Percentiles rank a stretch among this genome's conserved stretches.
phyloP scores from a whole-genome alignment of 352 stramenopile genomes.

The Globisporangium cylindrosporum region DNA sequence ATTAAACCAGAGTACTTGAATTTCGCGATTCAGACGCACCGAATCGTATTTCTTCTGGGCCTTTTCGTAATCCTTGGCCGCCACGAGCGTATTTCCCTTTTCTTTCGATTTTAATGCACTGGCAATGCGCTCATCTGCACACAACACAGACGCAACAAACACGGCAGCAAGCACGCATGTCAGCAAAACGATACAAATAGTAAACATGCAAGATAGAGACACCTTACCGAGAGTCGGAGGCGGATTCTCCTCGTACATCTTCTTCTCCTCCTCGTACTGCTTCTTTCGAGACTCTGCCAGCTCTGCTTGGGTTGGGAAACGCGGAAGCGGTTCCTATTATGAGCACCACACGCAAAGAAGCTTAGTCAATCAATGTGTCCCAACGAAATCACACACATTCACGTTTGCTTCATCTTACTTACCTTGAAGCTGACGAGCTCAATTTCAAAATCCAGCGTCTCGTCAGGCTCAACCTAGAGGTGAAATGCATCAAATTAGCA shows the following conservation, averaged over 20 bases:
- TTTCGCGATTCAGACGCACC: conserved; percentile 23
- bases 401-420: conserved; percentile 15
- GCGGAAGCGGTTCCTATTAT: conserved; percentile 64
- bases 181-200: background rate
- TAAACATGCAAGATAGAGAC: background rate
- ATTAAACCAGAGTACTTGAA: background rate
- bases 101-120: conserved; percentile 76
- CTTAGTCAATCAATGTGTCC: background rate
- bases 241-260: conserved; percentile 83
- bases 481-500: background rate
- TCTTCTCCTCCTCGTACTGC: conserved; percentile 79
- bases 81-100: conserved; percentile 70
- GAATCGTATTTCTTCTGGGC: conserved; percentile 87
- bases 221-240: conserved; percentile 68
- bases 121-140: conserved; percentile 63
- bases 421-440: conserved; percentile 79
- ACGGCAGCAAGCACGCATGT: background rate
- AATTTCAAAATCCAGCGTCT: conserved; percentile 87
- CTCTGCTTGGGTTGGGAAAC: conserved; percentile 80
- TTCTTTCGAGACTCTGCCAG: conserved; percentile 80
- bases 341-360: background rate
- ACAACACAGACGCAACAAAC: background rate
- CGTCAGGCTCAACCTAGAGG: conserved; percentile 65
- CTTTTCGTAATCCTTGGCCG: conserved; percentile 65
- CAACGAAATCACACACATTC: background rate